Base-by-base conservation (phyloP, 176 grass and related monocot genomes). In the Eleusine coracana region DNA sequence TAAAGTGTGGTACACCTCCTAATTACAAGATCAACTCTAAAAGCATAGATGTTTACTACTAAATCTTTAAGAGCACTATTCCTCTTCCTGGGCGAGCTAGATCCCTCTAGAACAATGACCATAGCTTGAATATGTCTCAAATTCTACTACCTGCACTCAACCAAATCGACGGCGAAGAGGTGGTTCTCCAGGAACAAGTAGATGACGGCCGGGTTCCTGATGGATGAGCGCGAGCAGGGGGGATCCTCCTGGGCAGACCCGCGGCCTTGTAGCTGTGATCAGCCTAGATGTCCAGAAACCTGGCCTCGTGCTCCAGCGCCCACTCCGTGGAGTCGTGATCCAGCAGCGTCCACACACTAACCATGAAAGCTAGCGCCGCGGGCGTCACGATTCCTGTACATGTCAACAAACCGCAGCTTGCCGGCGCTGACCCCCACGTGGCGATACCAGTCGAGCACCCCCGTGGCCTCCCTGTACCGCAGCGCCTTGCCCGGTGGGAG, bases 231-330 rank as follows among this genome's bases (percentile, higher is more conserved):
- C 69, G 40, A 50, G 44, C 70, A 73, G 42, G 44, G 45, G 23
- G 23, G n/a, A 21, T 31, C 45, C 14, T 51, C 44, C 4, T 13
- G 21, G 20, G 45, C 21, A 73, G 25, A 15, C 45, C 70, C 12
- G 25, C 45, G 70, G 6, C 56, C 56, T 60, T 60, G 56, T 60
- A 60, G 56, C 56, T 60, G 7, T 60, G 56, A 25, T 60, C 56
- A 7, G 25, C 38, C 67, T 68, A 82, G 80, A 82, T 72, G 50
- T 82, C 80, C 9, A 37, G 54, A 14, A 82, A 82, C 6, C 54
- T 61, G 52, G 11, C 80, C 80, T 59, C 39, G 56, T 73, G 71
- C 40, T 73, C 69, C 6, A 73, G 12, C 80, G 55, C 21, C 80
- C 80, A 82, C 55, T 73, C 16, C 3, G 69, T 73, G 2, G 1